Percentiles rank a stretch among this genome's conserved stretches.
These are phyloP conservation scores for Chalciporus sphaerocephalus DNA, from an alignment of 768 basidiomycete genomes.

Conservation along the genomic window DNA sequence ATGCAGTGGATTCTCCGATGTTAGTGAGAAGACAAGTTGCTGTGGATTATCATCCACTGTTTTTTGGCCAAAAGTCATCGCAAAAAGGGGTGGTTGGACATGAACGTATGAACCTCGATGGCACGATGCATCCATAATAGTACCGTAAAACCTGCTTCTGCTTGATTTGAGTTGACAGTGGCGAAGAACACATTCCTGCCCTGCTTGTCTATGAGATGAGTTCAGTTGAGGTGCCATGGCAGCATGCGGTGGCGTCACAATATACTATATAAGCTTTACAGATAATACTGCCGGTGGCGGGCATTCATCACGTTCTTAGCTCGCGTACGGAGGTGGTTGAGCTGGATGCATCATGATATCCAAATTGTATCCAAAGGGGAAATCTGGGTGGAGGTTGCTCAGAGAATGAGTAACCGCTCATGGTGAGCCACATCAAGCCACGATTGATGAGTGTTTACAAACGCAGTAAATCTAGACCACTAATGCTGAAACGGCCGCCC, in stretches of 20 bases:
- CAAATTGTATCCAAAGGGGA: background rate
- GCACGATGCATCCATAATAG: background rate
- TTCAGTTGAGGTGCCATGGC: background rate
- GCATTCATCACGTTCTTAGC: background rate
- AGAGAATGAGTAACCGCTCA: background rate
- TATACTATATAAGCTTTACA: background rate
- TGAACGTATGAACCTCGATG: background rate
- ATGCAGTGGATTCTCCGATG: conserved; percentile 1
- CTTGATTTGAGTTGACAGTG: background rate
- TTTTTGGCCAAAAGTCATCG: background rate
- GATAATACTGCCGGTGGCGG: background rate
- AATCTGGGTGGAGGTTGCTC: background rate
- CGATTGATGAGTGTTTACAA: background rate
- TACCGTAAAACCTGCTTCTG: background rate
- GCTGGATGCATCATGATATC: too few species aligned
- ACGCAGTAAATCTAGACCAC: background rate
- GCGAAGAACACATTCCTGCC: background rate
- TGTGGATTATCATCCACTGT: conserved; percentile 5
- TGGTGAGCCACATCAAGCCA: background rate
- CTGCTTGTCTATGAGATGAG: background rate
- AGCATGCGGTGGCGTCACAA: conserved; percentile 23
- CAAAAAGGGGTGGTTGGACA: background rate
- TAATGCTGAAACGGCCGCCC: background rate
- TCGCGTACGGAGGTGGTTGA: background rate
- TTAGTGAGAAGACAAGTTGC: conserved; percentile 5